Evolutionary conservation across 2,329 filamentous ascomycete genomes (phyloP).

Genomic region (Aphanocladium album): DNA sequence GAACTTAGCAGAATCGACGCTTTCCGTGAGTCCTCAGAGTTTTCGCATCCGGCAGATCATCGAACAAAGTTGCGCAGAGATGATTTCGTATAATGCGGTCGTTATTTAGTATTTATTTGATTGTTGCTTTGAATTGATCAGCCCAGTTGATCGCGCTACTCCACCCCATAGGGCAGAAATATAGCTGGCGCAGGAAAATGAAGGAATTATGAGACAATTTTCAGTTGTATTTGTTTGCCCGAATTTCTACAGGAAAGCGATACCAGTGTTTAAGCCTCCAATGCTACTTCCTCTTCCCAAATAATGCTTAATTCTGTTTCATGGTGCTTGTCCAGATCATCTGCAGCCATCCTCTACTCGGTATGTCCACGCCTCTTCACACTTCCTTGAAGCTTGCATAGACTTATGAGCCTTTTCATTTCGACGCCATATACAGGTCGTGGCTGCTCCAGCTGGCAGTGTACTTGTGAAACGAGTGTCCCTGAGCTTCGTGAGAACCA

Average conservation of each 20-base stretch:
- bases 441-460: conserved; percentile 28
- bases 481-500: conserved; percentile 19
- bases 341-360: conserved; percentile 12
- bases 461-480: conserved; percentile 22
- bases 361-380: conserved; percentile 18
- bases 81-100: not conserved
- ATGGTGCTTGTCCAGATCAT: no score
- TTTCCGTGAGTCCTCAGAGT: not conserved
- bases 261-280: not conserved
- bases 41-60: not conserved
- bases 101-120: not conserved
- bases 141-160: not conserved
- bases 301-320: not conserved
- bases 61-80: not conserved
- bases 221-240: not conserved
- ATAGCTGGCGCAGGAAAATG: not conserved
- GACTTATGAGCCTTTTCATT: conserved; percentile 24
- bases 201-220: not conserved
- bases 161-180: not conserved
- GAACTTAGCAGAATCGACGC: conserved; percentile 13
- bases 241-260: conserved; percentile 9
- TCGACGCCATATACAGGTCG: conserved; percentile 26
- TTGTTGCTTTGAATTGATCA: not conserved
- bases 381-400: conserved; percentile 22
- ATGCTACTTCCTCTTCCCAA: not conserved